Conservation (phyloP, 1,139 yeast species). For the Komagataea norvegica region DNA sequence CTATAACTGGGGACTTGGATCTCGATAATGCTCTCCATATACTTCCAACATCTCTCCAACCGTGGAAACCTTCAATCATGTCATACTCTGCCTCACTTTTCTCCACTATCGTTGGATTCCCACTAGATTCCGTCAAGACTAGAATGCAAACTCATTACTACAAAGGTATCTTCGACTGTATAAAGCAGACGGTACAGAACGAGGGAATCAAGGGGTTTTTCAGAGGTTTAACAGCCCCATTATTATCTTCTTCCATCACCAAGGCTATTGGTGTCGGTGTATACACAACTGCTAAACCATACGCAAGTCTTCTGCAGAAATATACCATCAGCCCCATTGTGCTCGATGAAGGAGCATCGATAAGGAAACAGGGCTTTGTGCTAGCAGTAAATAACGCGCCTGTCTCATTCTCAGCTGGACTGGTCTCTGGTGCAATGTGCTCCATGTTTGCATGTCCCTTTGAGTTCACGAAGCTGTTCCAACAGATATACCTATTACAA, state of each 20-base stretch:
- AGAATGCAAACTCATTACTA: constrained; percentile 78
- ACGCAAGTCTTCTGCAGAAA: constrained; percentile 30
- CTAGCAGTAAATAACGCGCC: constrained; percentile 52
- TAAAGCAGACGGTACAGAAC: constrained; percentile 45
- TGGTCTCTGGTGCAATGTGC: constrained; percentile 60
- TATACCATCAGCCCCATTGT: constrained; percentile 19
- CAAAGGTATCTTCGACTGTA: constrained; percentile 54
- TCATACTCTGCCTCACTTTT: constrained; percentile 64
- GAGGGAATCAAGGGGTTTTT: constrained; percentile 75
- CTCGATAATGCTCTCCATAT: constrained; percentile 34
- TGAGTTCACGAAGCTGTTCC: constrained; percentile 76
- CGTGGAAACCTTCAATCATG: constrained; percentile 53
- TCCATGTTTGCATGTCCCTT: constrained; percentile 77
- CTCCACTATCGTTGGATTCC: constrained; percentile 74
- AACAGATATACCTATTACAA: constrained; percentile 59
- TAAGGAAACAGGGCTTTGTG: constrained; percentile 9
- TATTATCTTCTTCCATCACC: constrained; percentile 60
- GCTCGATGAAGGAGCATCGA: constrained; percentile 9
- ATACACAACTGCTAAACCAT: constrained; percentile 56
- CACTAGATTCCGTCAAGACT: constrained; percentile 79
- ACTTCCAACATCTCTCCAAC: constrained; percentile 48
- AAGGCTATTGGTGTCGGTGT: constrained; percentile 64
- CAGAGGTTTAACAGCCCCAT: constrained; percentile 72
- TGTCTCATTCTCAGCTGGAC: constrained; percentile 61
- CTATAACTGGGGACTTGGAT: constrained; percentile 35